A percentile compares a stretch with the other conserved stretches of the same genome.
These are phyloP conservation scores for Kodamaea fungicola DNA, from an alignment of 1,139 yeast genomes.

Conservation along the genomic window DNA sequence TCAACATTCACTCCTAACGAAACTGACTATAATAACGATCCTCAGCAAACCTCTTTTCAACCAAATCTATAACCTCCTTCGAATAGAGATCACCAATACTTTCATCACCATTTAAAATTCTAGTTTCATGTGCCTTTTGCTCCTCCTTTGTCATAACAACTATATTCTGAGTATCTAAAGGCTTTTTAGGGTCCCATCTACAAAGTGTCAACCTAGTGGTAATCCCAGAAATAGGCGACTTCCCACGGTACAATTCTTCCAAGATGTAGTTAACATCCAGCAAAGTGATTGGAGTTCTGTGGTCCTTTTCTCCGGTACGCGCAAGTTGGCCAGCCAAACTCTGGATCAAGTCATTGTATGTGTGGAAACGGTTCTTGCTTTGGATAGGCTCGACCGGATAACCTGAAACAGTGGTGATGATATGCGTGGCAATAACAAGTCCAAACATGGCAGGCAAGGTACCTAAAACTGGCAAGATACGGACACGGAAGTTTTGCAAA, in stretches of 20 bases:
- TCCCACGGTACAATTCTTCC: slow-evolving; percentile 90
- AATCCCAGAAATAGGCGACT: slow-evolving; percentile 82
- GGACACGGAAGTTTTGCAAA: slow-evolving; percentile 81
- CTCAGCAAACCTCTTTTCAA: slow-evolving; percentile 64
- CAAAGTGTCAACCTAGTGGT: slow-evolving; percentile 77
- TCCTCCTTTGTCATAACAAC: slow-evolving; percentile 89
- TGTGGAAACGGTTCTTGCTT: slow-evolving; percentile 83
- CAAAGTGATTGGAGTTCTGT: slow-evolving; percentile 68
- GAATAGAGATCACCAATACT: slow-evolving; percentile 61
- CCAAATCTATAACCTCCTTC: slow-evolving; percentile 53
- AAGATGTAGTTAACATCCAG: slow-evolving; percentile 79
- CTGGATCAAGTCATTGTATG: slow-evolving; percentile 79
- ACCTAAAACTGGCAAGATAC: slow-evolving; percentile 92
- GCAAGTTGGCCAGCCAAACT: slow-evolving; percentile 84
- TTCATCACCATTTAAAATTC: slow-evolving; percentile 67
- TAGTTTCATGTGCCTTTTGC: slow-evolving; percentile 71
- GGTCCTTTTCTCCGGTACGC: slow-evolving; percentile 66
- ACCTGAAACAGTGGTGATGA: slow-evolving; percentile 76
- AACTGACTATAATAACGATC: slow-evolving; percentile 68
- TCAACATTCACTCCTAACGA: slow-evolving; percentile 6
- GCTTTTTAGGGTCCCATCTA: slow-evolving; percentile 72
- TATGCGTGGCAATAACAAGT: slow-evolving; percentile 78
- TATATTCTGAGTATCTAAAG: slow-evolving; percentile 63
- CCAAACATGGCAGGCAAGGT: slow-evolving; percentile 98
- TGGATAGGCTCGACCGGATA: slow-evolving; percentile 87